These are phyloP conservation scores for Pholiota molesta DNA, from an alignment of 768 basidiomycete genomes.

Conservation along the genomic window DNA sequence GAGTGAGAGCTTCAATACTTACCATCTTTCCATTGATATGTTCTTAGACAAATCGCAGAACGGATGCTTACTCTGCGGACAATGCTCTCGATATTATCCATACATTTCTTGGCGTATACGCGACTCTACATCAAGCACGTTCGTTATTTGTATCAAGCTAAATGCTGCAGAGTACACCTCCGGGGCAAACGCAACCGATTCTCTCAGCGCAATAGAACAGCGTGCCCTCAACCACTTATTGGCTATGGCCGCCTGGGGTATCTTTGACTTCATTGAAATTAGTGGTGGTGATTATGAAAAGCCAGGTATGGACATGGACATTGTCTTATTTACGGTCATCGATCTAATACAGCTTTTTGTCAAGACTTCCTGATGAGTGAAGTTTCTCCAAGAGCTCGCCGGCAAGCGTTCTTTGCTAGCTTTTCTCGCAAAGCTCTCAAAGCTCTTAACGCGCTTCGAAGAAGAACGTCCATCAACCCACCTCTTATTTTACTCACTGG, in stretches of 20 bases:
- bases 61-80: conserved; percentile 59
- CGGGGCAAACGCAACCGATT: conserved; percentile 19
- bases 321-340: background rate
- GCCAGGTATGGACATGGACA: conserved; percentile 47
- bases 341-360: background rate
- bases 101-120: conserved; percentile 62
- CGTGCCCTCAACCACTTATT: conserved; percentile 63
- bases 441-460: conserved; percentile 37
- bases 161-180: conserved; percentile 76
- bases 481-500: conserved; percentile 84
- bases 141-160: conserved; percentile 78
- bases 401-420: conserved; percentile 74
- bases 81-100: conserved; percentile 61
- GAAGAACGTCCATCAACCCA: conserved; percentile 23
- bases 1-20: background rate
- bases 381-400: conserved; percentile 33
- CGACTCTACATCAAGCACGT: conserved; percentile 51
- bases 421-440: conserved; percentile 64
- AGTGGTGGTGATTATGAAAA: conserved; percentile 87
- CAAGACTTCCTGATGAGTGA: conserved; percentile 46
- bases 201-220: conserved; percentile 33
- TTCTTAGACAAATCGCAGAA: conserved; percentile 39
- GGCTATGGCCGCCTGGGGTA: conserved; percentile 62
- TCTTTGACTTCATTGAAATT: conserved; percentile 84
- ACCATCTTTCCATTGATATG: background rate